phyloP scores from a whole-genome alignment of 2,329 filamentous ascomycete genomes.

The Dothistroma pini region DNA sequence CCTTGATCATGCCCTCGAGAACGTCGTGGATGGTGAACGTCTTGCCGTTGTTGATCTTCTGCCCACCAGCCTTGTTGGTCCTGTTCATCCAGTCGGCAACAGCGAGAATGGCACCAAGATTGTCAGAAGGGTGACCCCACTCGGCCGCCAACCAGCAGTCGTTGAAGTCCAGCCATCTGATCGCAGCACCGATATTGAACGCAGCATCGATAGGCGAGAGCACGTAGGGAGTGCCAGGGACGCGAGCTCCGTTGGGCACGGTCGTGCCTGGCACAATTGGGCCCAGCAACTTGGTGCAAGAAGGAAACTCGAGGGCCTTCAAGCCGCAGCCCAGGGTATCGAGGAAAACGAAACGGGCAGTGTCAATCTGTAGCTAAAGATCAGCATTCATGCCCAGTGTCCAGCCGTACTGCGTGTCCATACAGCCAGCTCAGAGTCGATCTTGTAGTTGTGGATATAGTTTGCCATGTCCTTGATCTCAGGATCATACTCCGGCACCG shows the following conservation, averaged over 20 bases:
- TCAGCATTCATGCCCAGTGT: conserved; percentile 11
- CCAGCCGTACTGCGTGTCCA: conserved; percentile 38
- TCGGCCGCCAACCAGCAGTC: conserved; percentile 99
- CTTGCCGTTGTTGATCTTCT: conserved; percentile 64
- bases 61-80: conserved; percentile 80
- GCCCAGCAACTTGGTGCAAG: conserved; percentile 92
- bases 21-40: conserved; percentile 86
- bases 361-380: conserved; percentile 67
- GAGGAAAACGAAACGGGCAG: conserved; percentile 91
- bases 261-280: conserved; percentile 85
- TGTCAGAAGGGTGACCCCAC: conserved; percentile 98
- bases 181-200: conserved; percentile 99
- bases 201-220: conserved; percentile 93
- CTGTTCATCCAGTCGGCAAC: conserved; percentile 97
- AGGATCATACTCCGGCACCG: conserved; percentile 62
- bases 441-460: conserved; percentile 89
- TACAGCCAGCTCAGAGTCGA: conserved; percentile 90
- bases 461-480: conserved; percentile 93
- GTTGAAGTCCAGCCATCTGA: conserved; percentile 99
- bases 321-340: conserved; percentile 96
- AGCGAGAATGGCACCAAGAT: conserved; percentile 92
- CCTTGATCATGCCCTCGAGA: conserved; percentile 92
- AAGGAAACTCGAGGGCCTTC: conserved; percentile 90
- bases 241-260: conserved; percentile 86
- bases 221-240: conserved; percentile 88